These are phyloP conservation scores for Penicillium sp. DNA, from an alignment of 2,329 filamentous ascomycete genomes.

Conservation along the genomic window DNA sequence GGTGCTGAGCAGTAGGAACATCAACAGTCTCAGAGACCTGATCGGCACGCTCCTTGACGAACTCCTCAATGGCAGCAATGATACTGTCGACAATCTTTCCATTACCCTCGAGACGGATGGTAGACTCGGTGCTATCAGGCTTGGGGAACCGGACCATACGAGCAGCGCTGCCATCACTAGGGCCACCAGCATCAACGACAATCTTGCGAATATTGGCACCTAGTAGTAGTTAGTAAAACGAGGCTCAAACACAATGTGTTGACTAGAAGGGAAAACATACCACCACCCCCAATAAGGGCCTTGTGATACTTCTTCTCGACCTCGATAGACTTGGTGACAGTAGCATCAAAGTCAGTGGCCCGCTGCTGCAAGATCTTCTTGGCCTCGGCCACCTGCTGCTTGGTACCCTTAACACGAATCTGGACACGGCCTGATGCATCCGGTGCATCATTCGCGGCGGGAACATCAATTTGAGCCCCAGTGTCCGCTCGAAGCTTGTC, in stretches of 20 bases:
- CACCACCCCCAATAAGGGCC: constrained; percentile 82
- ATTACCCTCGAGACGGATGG: constrained; percentile 85
- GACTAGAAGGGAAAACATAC: constrained; percentile 54
- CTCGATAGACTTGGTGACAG: constrained; percentile 78
- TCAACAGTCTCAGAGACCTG: constrained; percentile 78
- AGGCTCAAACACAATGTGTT: not conserved
- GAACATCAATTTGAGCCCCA: constrained; percentile 88
- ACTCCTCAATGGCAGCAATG: constrained; percentile 73
- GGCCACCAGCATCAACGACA: constrained; percentile 83
- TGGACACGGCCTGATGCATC: constrained; percentile 70
- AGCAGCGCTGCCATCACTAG: constrained; percentile 79
- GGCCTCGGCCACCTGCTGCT: constrained; percentile 84
- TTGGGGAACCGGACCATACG: constrained; percentile 95
- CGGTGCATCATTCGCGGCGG: constrained; percentile 70
- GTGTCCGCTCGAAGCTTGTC: constrained; percentile 83
- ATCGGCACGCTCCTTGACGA: constrained; percentile 80
- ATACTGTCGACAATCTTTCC: constrained; percentile 86
- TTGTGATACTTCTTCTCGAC: constrained; percentile 92
- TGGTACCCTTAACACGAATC: constrained; percentile 89
- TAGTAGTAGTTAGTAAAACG: constrained; percentile 48
- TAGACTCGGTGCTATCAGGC: constrained; percentile 76
- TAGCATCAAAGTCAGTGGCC: constrained; percentile 83
- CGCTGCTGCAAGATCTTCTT: constrained; percentile 89
- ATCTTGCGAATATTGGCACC: constrained; percentile 84
- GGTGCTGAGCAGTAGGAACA: constrained; percentile 85